Evolutionary conservation across 805 yeast species (phyloP).

Genomic region (Ogataea nitratoaversa): DNA sequence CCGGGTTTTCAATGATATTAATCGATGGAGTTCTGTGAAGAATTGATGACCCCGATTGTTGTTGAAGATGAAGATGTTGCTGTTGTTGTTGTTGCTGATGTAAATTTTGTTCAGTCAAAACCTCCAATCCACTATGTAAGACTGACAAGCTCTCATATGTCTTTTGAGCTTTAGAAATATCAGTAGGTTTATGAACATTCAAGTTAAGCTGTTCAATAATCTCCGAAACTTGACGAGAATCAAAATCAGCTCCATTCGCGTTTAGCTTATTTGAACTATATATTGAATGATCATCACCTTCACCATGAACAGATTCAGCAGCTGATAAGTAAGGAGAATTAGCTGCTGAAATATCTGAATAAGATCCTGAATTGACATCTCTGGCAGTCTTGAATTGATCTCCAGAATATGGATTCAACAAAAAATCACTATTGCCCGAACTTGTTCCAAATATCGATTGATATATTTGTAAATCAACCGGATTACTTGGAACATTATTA

Average conservation of each 20-base stretch:
- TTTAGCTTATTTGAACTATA: slow-evolving; percentile 1
- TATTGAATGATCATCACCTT: slow-evolving; percentile 13
- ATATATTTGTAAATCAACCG: slow-evolving; percentile 2
- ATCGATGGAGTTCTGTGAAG: slow-evolving; percentile 16
- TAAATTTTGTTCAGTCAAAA: slow-evolving; percentile 21
- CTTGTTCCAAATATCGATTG: slow-evolving; percentile 8
- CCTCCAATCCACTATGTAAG: slow-evolving; percentile 9
- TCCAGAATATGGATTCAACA: slow-evolving; percentile 12
- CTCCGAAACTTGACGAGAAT: slow-evolving; percentile 12
- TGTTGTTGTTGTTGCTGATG: slow-evolving; percentile 15
- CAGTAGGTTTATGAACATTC: slow-evolving; percentile 2
- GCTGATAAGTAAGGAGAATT: slow-evolving; percentile 27
- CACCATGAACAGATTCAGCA: slow-evolving; percentile 21
- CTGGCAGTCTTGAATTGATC: slow-evolving; percentile 16
- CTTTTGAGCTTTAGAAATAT: slow-evolving; percentile 1
- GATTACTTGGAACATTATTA: neutral
- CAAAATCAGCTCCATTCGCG: slow-evolving; percentile 10
- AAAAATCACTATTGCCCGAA: slow-evolving; percentile 5
- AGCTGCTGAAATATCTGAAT: slow-evolving; percentile 23
- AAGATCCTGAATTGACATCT: slow-evolving; percentile 8
- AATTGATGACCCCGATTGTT: neutral
- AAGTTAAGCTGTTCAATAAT: slow-evolving; percentile 15
- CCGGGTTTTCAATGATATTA: slow-evolving; percentile 33
- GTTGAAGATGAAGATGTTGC: neutral
- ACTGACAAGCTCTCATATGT: slow-evolving; percentile 11